Conservation (phyloP, 495 filamentous ascomycete species). For the Penicillium psychrofluorescens region DNA sequence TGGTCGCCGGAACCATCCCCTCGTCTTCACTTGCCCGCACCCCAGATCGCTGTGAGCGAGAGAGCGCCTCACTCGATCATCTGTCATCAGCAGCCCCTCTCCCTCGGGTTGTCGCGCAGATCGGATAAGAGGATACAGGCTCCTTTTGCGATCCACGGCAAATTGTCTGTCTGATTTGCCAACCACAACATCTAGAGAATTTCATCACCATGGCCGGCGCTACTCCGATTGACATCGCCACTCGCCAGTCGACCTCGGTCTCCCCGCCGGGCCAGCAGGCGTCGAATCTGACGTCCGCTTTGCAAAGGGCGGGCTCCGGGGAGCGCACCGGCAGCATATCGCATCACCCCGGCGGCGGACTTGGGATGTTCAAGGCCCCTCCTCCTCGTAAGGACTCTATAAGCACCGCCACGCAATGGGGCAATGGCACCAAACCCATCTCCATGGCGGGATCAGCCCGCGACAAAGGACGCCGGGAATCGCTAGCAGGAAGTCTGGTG, state of each 20-base stretch:
- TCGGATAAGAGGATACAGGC: slow-evolving; percentile 7
- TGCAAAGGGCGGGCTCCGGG: slow-evolving; percentile 41
- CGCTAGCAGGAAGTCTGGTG: slow-evolving; percentile 78
- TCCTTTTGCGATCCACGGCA: not conserved
- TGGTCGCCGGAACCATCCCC: slow-evolving; percentile 25
- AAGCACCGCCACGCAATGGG: slow-evolving; percentile 49
- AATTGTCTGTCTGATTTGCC: not conserved
- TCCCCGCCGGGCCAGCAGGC: slow-evolving; percentile 55
- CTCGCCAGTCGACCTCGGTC: slow-evolving; percentile 50
- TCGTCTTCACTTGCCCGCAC: slow-evolving; percentile 31
- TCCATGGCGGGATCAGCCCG: slow-evolving; percentile 70
- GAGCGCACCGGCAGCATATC: slow-evolving; percentile 35
- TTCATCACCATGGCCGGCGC: slow-evolving; percentile 44
- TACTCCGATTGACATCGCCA: slow-evolving; percentile 59
- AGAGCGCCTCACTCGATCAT: too few relatives aligned
- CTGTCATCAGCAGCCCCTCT: too few relatives aligned
- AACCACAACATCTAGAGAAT: too few relatives aligned
- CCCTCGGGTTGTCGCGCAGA: too few relatives aligned
- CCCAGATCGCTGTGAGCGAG: slow-evolving; percentile 9
- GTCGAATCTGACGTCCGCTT: slow-evolving; percentile 55
- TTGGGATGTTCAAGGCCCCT: slow-evolving; percentile 53
- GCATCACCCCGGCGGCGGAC: slow-evolving; percentile 35
- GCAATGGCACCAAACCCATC: slow-evolving; percentile 77
- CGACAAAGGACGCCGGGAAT: slow-evolving; percentile 73
- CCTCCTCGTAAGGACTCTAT: slow-evolving; percentile 65